phyloP scores from a whole-genome alignment of 2,329 filamentous ascomycete genomes.

The Calonectria leucothoes region DNA sequence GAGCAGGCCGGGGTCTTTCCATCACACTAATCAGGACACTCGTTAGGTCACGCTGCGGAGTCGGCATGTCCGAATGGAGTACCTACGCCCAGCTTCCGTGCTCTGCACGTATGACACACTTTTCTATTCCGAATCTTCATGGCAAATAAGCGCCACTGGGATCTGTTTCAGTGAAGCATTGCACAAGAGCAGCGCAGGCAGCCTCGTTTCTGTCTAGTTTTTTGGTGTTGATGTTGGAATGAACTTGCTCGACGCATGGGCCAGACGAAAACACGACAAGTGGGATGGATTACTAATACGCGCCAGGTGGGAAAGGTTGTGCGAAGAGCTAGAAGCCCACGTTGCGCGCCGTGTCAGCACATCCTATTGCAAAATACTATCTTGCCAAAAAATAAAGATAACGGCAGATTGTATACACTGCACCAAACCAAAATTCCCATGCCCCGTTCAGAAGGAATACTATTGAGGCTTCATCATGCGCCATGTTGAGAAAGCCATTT shows the following conservation, averaged over 20 bases:
- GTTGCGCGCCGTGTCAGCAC: not conserved
- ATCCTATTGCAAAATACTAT: not conserved
- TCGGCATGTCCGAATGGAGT: not conserved
- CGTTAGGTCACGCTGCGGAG: not conserved
- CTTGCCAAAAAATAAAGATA: too few species aligned
- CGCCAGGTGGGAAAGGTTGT: not conserved
- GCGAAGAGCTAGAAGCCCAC: not conserved
- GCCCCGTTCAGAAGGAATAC: too few species aligned
- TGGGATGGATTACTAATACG: not conserved
- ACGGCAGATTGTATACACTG: too few species aligned
- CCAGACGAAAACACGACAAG: not conserved
- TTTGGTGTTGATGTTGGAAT: not conserved
- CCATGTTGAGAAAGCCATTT: too few species aligned
- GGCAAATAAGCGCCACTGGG: not conserved
- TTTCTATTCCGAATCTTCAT: conserved; percentile 40
- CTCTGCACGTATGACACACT: conserved; percentile 40
- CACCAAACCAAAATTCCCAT: too few species aligned
- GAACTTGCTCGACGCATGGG: not conserved
- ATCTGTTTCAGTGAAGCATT: not conserved
- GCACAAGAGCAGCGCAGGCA: not conserved
- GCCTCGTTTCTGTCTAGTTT: not conserved
- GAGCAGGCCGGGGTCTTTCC: conserved; percentile 39
- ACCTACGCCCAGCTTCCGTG: conserved; percentile 40
- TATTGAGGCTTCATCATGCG: too few species aligned
- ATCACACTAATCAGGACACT: conserved; percentile 36